A percentile compares a stretch with the other conserved stretches of the same genome.
Conservation (phyloP, 169 alveolate species). For the Plasmodium yoelii region DNA sequence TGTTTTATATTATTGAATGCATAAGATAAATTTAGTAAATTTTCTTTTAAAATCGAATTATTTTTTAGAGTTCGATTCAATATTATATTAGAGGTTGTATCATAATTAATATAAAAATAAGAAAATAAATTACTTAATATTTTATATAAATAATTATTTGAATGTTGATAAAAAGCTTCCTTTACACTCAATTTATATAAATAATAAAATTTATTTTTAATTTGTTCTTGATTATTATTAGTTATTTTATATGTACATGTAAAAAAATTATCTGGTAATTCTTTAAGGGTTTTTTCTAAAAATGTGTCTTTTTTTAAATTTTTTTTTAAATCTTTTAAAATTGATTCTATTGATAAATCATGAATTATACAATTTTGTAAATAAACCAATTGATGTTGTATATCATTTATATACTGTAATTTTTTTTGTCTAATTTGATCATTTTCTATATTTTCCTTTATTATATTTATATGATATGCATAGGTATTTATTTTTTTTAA, state of each 20-base stretch:
- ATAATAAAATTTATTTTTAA: constrained; percentile 55
- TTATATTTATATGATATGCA: constrained; percentile 46
- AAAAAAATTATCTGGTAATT: constrained; percentile 43
- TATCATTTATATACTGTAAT: constrained; percentile 30
- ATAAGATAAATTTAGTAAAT: constrained; percentile 51
- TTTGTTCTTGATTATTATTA: constrained; percentile 25
- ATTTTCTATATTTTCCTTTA: constrained; percentile 16
- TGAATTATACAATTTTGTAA: constrained; percentile 71
- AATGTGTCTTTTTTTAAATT: constrained; percentile 29
- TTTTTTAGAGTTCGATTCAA: constrained; percentile 16
- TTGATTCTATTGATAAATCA: constrained; percentile 48
- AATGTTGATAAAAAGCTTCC: constrained; percentile 52
- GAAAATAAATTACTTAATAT: constrained; percentile 7
- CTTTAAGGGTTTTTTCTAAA: constrained; percentile 24
- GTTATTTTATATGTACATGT: constrained; percentile 40
- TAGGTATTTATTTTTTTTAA: constrained; percentile 60
- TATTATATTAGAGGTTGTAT: constrained; percentile 5
- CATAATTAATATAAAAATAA: constrained; percentile 41
- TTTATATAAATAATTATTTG: constrained; percentile 33
- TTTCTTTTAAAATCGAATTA: constrained; percentile 36
- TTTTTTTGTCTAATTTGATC: constrained; percentile 28
- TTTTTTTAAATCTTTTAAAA: constrained; percentile 33
- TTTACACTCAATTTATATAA: constrained; percentile 57
- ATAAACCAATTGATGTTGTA: constrained; percentile 34
- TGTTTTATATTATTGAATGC: constrained; percentile 45